phyloP scores from a whole-genome alignment of 768 basidiomycete genomes.

The Hericium rajendrae region DNA sequence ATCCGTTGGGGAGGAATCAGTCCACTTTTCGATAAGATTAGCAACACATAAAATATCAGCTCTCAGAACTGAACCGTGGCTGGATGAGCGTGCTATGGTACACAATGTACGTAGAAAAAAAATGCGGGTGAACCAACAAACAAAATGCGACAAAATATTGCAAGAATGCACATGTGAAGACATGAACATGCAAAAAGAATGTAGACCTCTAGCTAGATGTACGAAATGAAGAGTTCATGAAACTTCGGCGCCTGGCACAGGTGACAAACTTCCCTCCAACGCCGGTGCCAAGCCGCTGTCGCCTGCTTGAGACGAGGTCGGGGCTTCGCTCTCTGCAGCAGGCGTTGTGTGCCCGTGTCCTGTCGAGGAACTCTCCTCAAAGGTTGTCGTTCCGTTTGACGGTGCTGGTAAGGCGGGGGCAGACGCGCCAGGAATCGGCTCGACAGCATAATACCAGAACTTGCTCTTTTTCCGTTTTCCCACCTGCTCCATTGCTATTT shows the following conservation, averaged over 20 bases:
- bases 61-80: background rate
- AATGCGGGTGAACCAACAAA: background rate
- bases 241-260: conserved; percentile 27
- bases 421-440: conserved; percentile 38
- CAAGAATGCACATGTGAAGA: background rate
- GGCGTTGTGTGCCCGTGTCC: background rate
- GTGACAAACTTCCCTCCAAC: conserved; percentile 35
- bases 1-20: background rate
- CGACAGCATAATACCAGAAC: conserved; percentile 85
- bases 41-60: background rate
- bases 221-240: conserved; percentile 12
- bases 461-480: conserved; percentile 80
- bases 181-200: conserved; percentile 8
- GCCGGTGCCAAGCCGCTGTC: conserved; percentile 22
- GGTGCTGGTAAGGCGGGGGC: background rate
- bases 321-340: conserved; percentile 1
- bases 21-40: background rate
- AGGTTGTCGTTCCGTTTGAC: background rate
- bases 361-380: background rate
- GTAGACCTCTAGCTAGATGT: conserved; percentile 3
- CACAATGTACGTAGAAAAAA: background rate
- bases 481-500: conserved; percentile 66
- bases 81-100: background rate
- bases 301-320: conserved; percentile 9
- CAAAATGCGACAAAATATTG: background rate